Evolutionary conservation across 148 eudicot genomes (phyloP), one percentile per base, ranked within the genome.

Genomic region (Silene uniflora): DNA sequence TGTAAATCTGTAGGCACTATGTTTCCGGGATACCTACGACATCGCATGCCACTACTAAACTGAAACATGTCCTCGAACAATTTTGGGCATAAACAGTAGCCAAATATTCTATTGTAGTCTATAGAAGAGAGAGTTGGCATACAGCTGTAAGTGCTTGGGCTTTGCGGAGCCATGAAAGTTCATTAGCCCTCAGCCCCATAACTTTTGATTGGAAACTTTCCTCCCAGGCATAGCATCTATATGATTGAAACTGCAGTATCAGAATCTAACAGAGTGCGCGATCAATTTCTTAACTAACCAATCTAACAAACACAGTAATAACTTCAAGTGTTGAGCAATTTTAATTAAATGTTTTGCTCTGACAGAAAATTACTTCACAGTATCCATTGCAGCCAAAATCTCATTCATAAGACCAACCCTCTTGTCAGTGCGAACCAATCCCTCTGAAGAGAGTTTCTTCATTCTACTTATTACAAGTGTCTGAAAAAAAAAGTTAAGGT

Each of bases 381-480:
- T 92, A 81, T 93, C 98, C 98, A 93, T 93, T 63, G 97, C 95
- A 59, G 95, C 95, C 85, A 93, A 88, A 61, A 93, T 85, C 79
- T 93, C 98, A 88, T 90, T 93, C 97, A 93, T 91, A 61, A 93
- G 95, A 58, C 98, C 98, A 80, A 93, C 90, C 83, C 98, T 90
- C 87, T 90, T 93, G 84, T 92, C 68, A 64, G 68, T 64, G 68
- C 68, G 68, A 25, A 25, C 39, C 68, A 92, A 71, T 54, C 97
- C 97, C 79, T 92, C 92, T 86, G 83, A 87, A 6, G 94, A 80
- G 70, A 86, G 71, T 71, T 86, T 92, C 74, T 87, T 92, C 97
- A 90, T 90, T 75, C 75, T 92, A 89, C 95, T 87, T 10, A 92
- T 88, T 10, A 92, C 85, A 73, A 76, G 71, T 47, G 97, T 88